phyloP scores from a whole-genome alignment of 305 asterid genomes.

The Fraxinus platypoda region DNA sequence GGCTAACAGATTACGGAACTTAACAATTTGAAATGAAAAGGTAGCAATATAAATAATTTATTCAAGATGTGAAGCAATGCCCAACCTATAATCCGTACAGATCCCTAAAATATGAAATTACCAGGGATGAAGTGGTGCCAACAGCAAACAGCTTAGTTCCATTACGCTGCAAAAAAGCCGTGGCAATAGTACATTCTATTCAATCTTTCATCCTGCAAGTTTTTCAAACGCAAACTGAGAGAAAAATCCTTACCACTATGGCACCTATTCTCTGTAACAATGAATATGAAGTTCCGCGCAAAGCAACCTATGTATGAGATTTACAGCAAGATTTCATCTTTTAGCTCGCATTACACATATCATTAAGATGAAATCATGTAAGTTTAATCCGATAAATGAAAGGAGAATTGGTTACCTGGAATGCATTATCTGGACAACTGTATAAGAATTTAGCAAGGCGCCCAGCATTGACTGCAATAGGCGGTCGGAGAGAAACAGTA shows the following conservation, averaged over 20 bases:
- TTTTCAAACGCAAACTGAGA: neutral
- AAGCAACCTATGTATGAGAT: conserved; percentile 52
- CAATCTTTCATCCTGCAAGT: neutral
- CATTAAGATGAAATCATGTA: neutral
- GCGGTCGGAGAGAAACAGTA: conserved; percentile 78
- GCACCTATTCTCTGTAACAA: conserved; percentile 83
- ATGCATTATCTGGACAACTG: conserved; percentile 83
- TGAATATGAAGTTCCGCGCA: conserved; percentile 77
- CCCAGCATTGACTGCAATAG: conserved; percentile 70
- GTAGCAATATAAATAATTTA: neutral
- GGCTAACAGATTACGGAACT: conserved; percentile 2
- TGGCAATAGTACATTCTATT: conserved; percentile 15
- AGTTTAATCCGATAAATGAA: neutral
- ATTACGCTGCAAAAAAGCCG: conserved; percentile 55
- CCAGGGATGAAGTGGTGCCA: conserved; percentile 87
- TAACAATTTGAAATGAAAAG: neutral
- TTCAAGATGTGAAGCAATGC: neutral
- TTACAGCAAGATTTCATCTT: conserved; percentile 19
- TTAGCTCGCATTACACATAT: conserved; percentile 4
- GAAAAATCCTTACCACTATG: conserved; percentile 56
- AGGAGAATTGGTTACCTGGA: conserved; percentile 48
- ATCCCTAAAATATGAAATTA: conserved; percentile 21
- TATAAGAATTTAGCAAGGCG: conserved; percentile 68
- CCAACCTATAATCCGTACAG: neutral
- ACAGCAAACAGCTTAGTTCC: conserved; percentile 86